Evolutionary conservation across 371 early-diverging fungal species (phyloP).

Genomic region (Mucor racemosus): DNA sequence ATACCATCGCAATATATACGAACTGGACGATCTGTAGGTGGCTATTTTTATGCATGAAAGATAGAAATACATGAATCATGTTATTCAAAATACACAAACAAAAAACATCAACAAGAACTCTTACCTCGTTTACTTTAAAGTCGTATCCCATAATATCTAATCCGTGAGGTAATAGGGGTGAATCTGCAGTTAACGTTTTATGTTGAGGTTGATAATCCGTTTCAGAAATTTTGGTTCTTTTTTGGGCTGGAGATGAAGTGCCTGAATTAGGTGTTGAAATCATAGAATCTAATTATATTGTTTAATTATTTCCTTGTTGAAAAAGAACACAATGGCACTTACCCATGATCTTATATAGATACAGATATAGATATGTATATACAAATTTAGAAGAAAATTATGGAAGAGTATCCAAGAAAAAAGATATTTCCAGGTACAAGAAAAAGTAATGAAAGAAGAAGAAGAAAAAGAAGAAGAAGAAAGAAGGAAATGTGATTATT

Average conservation of each 20-base stretch:
- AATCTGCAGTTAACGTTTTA: constrained; percentile 15
- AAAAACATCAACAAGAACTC: not conserved
- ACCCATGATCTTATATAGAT: not conserved
- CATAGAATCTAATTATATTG: not conserved
- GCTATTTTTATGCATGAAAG: constrained; percentile 31
- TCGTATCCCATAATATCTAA: constrained; percentile 27
- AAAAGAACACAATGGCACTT: not conserved
- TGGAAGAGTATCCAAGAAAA: not conserved
- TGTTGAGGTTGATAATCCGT: constrained; percentile 8
- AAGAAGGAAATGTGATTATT: not conserved
- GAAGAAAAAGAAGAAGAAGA: not conserved
- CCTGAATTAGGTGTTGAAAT: not conserved
- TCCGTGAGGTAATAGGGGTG: constrained; percentile 20
- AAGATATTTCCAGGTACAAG: not conserved
- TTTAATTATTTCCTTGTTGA: not conserved
- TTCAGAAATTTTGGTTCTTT: constrained; percentile 10
- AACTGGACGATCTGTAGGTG: constrained; percentile 78
- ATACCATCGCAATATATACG: constrained; percentile 94
- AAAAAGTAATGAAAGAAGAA: not conserved
- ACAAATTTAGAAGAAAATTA: not conserved
- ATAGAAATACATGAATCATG: not conserved
- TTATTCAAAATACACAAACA: not conserved
- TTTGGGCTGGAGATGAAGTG: constrained; percentile 4
- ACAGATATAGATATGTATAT: not conserved
- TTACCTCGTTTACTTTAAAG: constrained; percentile 31